Conservation (phyloP, 306 rosid genomes). For the cucumber (Cucumis sativus) region Cucumber_9930_V3 NC_026661.2:21546001-21546500, state of each 20-base stretch:
- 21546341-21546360: constrained; percentile 92
- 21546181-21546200: constrained; percentile 73
- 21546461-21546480: neutral
- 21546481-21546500: neutral
- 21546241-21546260: neutral
- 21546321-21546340: constrained; percentile 39
- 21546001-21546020: neutral
- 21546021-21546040: neutral
- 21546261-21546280: neutral
- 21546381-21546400: constrained; percentile 86
- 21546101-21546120: constrained; percentile 9
- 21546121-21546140: constrained; percentile 20
- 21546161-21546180: constrained; percentile 82
- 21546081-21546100: constrained; percentile 30
- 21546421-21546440: constrained; percentile 35
- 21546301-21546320: neutral
- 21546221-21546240: neutral
- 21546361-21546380: constrained; percentile 68
- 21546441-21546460: neutral
- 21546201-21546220: constrained; percentile 14
- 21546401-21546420: constrained; percentile 81
- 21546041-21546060: constrained; percentile 57
- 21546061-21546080: constrained; percentile 28
- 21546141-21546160: constrained; percentile 34
- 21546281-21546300: neutral